Conservation (phyloP, 139 green algal genomes). For the Tetraselmis striata region DNA sequence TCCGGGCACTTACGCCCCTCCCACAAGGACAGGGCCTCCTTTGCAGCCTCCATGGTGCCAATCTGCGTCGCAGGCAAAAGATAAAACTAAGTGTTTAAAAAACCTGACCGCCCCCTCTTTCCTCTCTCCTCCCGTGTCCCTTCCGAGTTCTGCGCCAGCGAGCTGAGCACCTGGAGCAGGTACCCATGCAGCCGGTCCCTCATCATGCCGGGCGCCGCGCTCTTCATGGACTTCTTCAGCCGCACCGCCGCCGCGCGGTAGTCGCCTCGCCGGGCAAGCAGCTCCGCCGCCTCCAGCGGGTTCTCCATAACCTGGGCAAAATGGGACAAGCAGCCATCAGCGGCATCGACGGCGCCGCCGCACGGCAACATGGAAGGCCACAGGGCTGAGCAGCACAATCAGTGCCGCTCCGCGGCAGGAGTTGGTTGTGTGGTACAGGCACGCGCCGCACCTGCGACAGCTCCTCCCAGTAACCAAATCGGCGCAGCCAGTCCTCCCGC, state of each 20-base stretch:
- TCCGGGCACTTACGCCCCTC: not conserved
- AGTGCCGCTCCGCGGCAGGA: too few species aligned
- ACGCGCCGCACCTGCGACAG: not conserved
- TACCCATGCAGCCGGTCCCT: not conserved
- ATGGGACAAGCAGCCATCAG: too few species aligned
- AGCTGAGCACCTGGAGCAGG: not conserved
- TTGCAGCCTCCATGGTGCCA: not conserved
- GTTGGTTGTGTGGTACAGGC: too few species aligned
- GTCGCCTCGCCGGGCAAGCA: not conserved
- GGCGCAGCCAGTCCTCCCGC: not conserved
- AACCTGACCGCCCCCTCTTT: too few species aligned
- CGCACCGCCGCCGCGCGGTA: not conserved
- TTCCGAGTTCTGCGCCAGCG: too few species aligned
- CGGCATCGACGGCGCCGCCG: too few species aligned
- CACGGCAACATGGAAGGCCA: too few species aligned
- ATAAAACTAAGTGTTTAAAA: too few species aligned
- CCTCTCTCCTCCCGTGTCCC: too few species aligned
- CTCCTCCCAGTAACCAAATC: not conserved
- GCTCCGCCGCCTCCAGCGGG: not conserved
- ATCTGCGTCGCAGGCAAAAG: not conserved
- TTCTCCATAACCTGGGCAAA: not conserved
- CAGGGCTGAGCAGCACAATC: too few species aligned
- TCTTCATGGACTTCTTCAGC: not conserved
- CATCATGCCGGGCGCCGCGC: not conserved
- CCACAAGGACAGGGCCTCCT: not conserved